A percentile compares a stretch with the other conserved stretches of the same genome.
These are phyloP conservation scores for Tricholoma terreum DNA, from an alignment of 768 basidiomycete genomes.

Conservation along the genomic window DNA sequence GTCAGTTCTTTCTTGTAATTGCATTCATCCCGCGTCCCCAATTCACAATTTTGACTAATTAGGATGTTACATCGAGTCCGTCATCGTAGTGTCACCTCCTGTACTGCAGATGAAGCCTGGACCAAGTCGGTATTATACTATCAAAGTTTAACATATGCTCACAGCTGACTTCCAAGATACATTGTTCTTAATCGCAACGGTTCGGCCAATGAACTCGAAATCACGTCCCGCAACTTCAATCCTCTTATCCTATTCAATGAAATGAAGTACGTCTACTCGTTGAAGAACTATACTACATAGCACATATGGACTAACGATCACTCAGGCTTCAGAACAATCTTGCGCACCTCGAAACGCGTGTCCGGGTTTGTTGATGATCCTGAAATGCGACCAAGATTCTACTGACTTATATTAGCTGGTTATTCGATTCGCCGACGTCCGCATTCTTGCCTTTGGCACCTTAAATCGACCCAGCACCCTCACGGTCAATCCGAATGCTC, in stretches of 20 bases:
- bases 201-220: conserved; percentile 67
- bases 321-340: conserved; percentile 65
- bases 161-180: conserved; percentile 44
- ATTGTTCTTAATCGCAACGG: conserved; percentile 75
- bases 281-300: background rate
- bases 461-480: conserved; percentile 54
- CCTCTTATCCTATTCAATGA: conserved; percentile 68
- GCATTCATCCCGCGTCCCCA: conserved; percentile 5
- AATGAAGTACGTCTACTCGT: conserved; percentile 56
- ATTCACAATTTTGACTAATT: conserved; percentile 6
- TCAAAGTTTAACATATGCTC: conserved; percentile 7
- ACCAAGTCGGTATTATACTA: conserved; percentile 52
- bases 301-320: conserved; percentile 1
- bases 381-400: background rate
- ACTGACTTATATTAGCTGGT: conserved; percentile 46
- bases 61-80: conserved; percentile 64
- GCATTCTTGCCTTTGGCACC: conserved; percentile 70
- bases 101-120: conserved; percentile 80
- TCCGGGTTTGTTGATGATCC: conserved; percentile 46
- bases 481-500: conserved; percentile 67
- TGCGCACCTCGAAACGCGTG: conserved; percentile 61
- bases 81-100: conserved; percentile 67
- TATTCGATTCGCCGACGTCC: conserved; percentile 66
- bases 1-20: conserved; percentile 36
- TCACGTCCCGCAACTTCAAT: conserved; percentile 64